Percentiles rank a stretch among this genome's conserved stretches.
Conservation (phyloP, 1,139 yeast species). For the Magnusiomyces ingens region DNA sequence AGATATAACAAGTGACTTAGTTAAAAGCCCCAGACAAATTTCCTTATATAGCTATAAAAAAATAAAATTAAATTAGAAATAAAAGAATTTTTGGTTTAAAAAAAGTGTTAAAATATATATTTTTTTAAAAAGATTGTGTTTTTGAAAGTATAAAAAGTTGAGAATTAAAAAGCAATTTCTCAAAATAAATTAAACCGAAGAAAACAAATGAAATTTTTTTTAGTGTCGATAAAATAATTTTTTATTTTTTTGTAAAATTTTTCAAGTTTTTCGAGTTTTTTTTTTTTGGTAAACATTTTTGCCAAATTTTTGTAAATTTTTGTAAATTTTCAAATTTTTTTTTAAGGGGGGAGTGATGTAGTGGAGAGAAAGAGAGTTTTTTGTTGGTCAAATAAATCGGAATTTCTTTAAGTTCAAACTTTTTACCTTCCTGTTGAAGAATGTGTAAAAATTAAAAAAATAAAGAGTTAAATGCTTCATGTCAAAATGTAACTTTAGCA, state of each 20-base stretch:
- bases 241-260: too few species aligned
- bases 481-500: constrained; percentile 5
- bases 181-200: background rate
- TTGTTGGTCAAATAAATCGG: background rate
- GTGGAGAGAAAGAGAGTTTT: background rate
- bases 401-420: background rate
- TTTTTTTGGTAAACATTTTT: background rate
- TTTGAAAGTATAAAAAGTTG: background rate
- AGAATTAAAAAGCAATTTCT: background rate
- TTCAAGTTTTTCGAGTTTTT: background rate
- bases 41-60: background rate
- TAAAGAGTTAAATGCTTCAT: background rate
- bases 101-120: background rate
- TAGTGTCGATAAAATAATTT: background rate
- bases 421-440: background rate
- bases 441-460: background rate
- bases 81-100: background rate
- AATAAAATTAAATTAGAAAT: background rate
- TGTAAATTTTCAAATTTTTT: constrained; percentile 1
- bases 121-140: background rate
- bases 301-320: constrained; percentile 1
- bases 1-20: background rate
- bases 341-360: too few species aligned
- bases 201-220: background rate
- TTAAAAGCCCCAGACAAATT: background rate